phyloP scores from a whole-genome alignment of 768 basidiomycete genomes.

The Xerocomus spinulosus region DNA sequence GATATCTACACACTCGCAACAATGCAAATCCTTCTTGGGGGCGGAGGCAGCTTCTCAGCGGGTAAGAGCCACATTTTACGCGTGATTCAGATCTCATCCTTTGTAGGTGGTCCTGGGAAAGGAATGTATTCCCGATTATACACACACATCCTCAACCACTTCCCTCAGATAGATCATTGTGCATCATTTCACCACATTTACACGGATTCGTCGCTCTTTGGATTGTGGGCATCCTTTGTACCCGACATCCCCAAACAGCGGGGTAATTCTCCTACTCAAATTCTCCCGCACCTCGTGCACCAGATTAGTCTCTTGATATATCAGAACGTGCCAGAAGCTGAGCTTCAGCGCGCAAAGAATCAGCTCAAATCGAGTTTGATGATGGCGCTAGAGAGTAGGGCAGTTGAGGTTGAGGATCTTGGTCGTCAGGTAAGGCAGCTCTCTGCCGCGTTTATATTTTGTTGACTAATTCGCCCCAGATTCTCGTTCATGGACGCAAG shows the following conservation, averaged over 20 bases:
- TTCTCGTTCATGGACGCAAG: slow-evolving; percentile 83
- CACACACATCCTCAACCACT: slow-evolving; percentile 92
- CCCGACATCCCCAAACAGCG: slow-evolving; percentile 53
- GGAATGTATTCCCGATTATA: slow-evolving; percentile 99
- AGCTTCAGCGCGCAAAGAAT: slow-evolving; percentile 87
- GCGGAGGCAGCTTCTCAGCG: slow-evolving; percentile 95
- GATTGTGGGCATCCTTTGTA: slow-evolving; percentile 81
- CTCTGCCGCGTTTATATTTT: background rate
- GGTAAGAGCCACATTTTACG: slow-evolving; percentile 36
- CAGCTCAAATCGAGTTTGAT: slow-evolving; percentile 89
- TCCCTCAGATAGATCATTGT: slow-evolving; percentile 91
- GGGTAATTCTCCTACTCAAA: slow-evolving; percentile 62
- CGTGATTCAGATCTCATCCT: slow-evolving; percentile 4
- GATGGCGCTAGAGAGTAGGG: slow-evolving; percentile 90
- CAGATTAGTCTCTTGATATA: slow-evolving; percentile 83
- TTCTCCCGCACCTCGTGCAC: slow-evolving; percentile 80
- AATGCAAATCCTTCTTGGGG: slow-evolving; percentile 92
- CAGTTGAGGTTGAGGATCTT: slow-evolving; percentile 83
- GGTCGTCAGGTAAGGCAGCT: slow-evolving; percentile 68
- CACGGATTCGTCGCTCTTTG: slow-evolving; percentile 89
- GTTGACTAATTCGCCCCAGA: slow-evolving; percentile 35
- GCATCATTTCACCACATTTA: slow-evolving; percentile 98
- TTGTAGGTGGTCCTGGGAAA: slow-evolving; percentile 87
- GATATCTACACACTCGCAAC: slow-evolving; percentile 92
- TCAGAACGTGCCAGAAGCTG: slow-evolving; percentile 55